Conservation (phyloP, 345 rosid species). For the Excoecaria agallocha region DNA sequence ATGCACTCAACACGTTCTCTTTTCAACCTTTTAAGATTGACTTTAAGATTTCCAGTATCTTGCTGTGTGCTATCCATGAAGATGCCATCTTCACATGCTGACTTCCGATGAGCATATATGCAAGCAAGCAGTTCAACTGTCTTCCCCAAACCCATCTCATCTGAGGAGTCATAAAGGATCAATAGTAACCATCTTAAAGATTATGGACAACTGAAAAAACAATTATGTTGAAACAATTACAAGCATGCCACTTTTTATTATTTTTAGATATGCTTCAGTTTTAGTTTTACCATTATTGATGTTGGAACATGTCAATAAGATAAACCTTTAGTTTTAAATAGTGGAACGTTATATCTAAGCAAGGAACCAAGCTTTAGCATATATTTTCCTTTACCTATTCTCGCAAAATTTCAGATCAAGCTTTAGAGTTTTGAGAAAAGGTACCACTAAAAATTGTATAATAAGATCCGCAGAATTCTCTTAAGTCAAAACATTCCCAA, state of each 20-base stretch:
- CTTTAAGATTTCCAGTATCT: constrained; percentile 37
- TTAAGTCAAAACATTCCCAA: neutral
- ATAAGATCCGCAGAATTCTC: neutral
- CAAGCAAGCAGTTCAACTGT: constrained; percentile 96
- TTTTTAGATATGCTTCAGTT: neutral
- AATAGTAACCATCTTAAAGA: constrained; percentile 15
- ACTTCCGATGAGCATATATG: constrained; percentile 66
- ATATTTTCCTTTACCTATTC: neutral
- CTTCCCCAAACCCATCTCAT: constrained; percentile 99
- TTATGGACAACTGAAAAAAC: neutral
- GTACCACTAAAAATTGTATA: neutral
- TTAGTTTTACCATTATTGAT: neutral
- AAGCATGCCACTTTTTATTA: neutral
- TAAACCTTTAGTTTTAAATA: neutral
- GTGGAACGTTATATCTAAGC: neutral
- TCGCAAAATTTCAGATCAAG: neutral
- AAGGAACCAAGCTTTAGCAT: neutral
- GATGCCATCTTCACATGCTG: constrained; percentile 39
- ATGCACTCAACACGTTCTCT: constrained; percentile 90
- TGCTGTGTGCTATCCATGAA: constrained; percentile 20
- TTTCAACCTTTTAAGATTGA: constrained; percentile 58
- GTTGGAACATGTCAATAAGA: neutral
- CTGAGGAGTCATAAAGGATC: constrained; percentile 44
- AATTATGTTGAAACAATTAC: neutral
- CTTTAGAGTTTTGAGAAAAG: neutral